Evolutionary conservation across 345 rosid species (phyloP).

Genomic region (Murraya koenigii): DNA sequence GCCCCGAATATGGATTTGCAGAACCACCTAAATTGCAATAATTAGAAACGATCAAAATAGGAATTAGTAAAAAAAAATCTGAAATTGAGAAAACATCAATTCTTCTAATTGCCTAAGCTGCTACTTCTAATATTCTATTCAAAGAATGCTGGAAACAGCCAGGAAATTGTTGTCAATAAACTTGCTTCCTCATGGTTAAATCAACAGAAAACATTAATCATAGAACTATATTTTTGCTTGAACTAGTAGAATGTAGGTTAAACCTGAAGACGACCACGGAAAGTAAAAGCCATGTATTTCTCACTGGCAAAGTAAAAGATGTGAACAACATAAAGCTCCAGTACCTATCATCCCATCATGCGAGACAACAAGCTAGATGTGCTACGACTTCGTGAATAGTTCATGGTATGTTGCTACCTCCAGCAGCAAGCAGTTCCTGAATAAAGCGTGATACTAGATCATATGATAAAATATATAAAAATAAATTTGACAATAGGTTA

Average conservation of each 20-base stretch:
- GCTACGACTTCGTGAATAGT: constrained; percentile 57
- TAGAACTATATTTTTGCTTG: background rate
- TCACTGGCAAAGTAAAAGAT: background rate
- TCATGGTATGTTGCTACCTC: constrained; percentile 39
- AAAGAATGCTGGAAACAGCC: background rate
- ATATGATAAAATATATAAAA: background rate
- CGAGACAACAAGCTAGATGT: constrained; percentile 57
- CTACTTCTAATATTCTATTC: background rate
- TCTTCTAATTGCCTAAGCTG: background rate
- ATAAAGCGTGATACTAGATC: background rate
- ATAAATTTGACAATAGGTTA: background rate
- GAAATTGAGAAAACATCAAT: background rate
- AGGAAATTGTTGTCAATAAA: background rate
- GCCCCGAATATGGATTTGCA: constrained; percentile 57
- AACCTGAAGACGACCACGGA: background rate
- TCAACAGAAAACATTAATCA: background rate
- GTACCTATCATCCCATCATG: constrained; percentile 74
- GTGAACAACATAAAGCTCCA: background rate
- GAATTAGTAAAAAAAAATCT: background rate
- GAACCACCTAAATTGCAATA: constrained; percentile 38
- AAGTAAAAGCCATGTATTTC: background rate
- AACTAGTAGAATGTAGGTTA: background rate
- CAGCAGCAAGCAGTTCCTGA: constrained; percentile 61
- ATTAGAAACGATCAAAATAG: background rate
- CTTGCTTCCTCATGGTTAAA: background rate